These are phyloP conservation scores for Excoecaria cochinchinensis DNA, from an alignment of 345 rosid species.

Conservation along the genomic window DNA sequence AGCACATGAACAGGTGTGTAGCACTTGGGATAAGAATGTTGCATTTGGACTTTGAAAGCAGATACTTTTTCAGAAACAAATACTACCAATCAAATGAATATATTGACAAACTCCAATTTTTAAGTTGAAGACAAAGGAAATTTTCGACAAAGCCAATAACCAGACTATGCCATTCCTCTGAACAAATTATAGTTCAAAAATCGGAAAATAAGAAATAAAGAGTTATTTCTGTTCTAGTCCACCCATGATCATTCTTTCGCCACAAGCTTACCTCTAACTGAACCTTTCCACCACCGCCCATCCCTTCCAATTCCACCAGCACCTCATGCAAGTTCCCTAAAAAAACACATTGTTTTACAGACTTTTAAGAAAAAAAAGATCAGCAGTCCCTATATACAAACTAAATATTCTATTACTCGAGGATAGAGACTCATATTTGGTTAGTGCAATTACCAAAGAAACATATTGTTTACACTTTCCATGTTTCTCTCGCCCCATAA, in stretches of 20 bases:
- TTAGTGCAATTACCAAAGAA: background rate
- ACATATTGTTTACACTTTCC: background rate
- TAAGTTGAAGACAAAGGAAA: background rate
- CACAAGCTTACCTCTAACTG: slow-evolving; percentile 67
- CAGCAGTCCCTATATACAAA: slow-evolving; percentile 1
- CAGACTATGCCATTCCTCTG: background rate
- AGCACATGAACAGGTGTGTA: background rate
- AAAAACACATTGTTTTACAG: slow-evolving; percentile 19
- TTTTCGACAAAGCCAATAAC: background rate
- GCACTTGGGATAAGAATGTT: background rate
- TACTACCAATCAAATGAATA: background rate
- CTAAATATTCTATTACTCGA: background rate
- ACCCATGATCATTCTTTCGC: slow-evolving; percentile 10
- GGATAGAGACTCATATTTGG: background rate
- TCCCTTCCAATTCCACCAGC: slow-evolving; percentile 85
- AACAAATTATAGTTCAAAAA: background rate
- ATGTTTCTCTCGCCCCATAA: background rate
- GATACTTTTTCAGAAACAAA: background rate
- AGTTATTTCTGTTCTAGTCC: background rate
- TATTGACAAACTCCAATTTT: background rate
- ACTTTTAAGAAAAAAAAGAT: background rate
- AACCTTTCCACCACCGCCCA: slow-evolving; percentile 94
- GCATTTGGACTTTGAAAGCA: background rate
- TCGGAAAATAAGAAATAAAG: background rate
- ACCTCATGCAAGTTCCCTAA: slow-evolving; percentile 68